Evolutionary conservation across 164 flowering plant species (phyloP), one percentile per base, ranked within the genome.

Genomic region (Chloranthus sessilifolius): DNA sequence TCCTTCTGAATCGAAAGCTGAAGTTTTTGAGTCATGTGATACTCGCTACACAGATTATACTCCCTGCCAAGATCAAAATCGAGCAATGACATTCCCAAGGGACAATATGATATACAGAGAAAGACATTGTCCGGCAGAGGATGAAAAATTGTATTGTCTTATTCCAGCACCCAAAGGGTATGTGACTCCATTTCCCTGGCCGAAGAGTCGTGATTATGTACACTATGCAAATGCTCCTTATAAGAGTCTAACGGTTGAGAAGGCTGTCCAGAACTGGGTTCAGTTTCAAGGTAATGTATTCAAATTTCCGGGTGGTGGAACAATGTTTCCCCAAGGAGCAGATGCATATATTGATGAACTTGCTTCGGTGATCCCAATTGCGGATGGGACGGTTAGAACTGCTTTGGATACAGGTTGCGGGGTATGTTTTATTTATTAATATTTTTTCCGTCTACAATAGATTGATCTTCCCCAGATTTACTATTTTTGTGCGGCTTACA

Each of bases 331-430:
- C 58, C 86, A 88, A 46, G 98, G 98, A 9, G 96, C 98, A 35
- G 98, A 91, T 80, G 86, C 85, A 40, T 91, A 91, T 60, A 91
- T 91, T 52, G 83, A 88, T 52, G 92, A 91, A 58, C 88, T 91
- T 64, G 98, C 90, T 3, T 60, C 85, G 22, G 86, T 91, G 20
- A 85, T 91, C 58, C 96, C 96, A 27, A 75, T 88, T 50, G 73
- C 73, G 31, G 83, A 85, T 65, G 96, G 98, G 16, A 63, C 94
- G 38, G 70, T 91, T 43, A 72, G 98, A 60, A 91, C 96, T 43
- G 98, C 96, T 3, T 61, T 91, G 53, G 98, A 91, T 60, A 91
- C 98, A 36, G 96, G 98, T 40, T 91, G 98, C 63, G 98, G 98
- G 58, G 98, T 91, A 85, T 42, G 89, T 73, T 48, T 0, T 16